These are phyloP conservation scores for Spathaspora gorwiae DNA, from an alignment of 805 yeast species.

Conservation along the genomic window DNA sequence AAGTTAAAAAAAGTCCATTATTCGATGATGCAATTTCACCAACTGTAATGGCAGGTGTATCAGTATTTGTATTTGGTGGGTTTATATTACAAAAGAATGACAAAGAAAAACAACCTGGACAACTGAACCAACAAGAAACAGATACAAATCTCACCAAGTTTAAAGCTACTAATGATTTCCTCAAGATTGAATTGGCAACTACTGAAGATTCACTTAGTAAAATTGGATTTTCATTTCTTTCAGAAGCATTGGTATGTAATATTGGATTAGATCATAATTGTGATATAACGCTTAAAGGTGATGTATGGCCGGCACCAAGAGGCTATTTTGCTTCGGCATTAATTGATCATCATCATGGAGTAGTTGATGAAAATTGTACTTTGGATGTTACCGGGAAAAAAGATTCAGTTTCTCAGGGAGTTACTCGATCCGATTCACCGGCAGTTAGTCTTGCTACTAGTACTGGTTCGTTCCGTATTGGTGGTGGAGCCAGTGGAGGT, in stretches of 20 bases:
- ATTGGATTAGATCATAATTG: conserved; percentile 7
- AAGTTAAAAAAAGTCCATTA: conserved; percentile 1
- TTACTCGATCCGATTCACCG: background rate
- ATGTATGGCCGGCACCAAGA: conserved; percentile 31
- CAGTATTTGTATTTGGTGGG: conserved; percentile 39
- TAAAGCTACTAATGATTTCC: conserved; percentile 28
- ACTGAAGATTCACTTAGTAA: conserved; percentile 10
- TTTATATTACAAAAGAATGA: conserved; percentile 12
- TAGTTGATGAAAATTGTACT: conserved; percentile 17
- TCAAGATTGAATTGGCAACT: conserved; percentile 29
- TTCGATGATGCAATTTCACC: conserved; percentile 1
- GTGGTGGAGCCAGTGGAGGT: background rate
- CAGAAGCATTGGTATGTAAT: conserved; percentile 14
- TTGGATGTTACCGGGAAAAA: conserved; percentile 7
- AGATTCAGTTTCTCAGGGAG: background rate
- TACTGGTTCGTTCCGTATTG: background rate
- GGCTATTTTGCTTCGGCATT: conserved; percentile 36
- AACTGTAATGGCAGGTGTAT: conserved; percentile 14
- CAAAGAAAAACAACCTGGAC: background rate
- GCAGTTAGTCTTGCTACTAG: background rate
- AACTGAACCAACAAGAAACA: no score
- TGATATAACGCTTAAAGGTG: conserved; percentile 1
- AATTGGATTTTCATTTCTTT: conserved; percentile 6
- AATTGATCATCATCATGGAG: conserved; percentile 16
- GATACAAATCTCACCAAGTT: conserved; percentile 19